A percentile compares a stretch with the other conserved stretches of the same genome.
phyloP scores from a whole-genome alignment of 108 stramenopile genomes.

The Fistulifera solaris region DNA sequence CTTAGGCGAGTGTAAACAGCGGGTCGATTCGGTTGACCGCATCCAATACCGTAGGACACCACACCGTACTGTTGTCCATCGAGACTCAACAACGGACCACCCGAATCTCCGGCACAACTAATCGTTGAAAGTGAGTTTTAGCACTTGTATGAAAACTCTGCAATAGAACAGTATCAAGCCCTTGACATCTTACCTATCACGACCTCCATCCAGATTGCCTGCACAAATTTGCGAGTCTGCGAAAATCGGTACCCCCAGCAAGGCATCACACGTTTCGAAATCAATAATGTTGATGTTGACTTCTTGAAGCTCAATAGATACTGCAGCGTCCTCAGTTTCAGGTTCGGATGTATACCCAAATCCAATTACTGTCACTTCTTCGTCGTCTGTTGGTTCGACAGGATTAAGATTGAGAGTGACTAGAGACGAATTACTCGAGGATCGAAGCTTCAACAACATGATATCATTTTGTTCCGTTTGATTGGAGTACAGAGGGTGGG shows the following conservation, averaged over 20 bases:
- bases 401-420: slow-evolving; percentile 15
- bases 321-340: slow-evolving; percentile 7
- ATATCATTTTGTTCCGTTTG: slow-evolving; percentile 27
- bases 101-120: slow-evolving; percentile 43
- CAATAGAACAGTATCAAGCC: too few relatives aligned
- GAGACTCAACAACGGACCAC: slow-evolving; percentile 23
- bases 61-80: slow-evolving; percentile 33
- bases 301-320: slow-evolving; percentile 12
- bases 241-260: slow-evolving; percentile 11
- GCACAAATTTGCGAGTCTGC: slow-evolving; percentile 38
- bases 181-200: slow-evolving; percentile 36
- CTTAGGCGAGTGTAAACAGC: slow-evolving; percentile 40
- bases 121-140: slow-evolving; percentile 18
- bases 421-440: neutral
- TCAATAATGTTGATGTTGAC: slow-evolving; percentile 30
- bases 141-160: too few relatives aligned
- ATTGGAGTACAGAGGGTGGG: slow-evolving; percentile 25
- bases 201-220: slow-evolving; percentile 10
- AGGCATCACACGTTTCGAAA: slow-evolving; percentile 4
- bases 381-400: slow-evolving; percentile 6
- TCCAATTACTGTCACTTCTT: slow-evolving; percentile 6
- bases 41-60: slow-evolving; percentile 47
- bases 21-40: slow-evolving; percentile 28
- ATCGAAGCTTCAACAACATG: slow-evolving; percentile 15
- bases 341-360: slow-evolving; percentile 10